Evolutionary conservation across 345 rosid species (phyloP).

Genomic region (Conringia planisiliqua): DNA sequence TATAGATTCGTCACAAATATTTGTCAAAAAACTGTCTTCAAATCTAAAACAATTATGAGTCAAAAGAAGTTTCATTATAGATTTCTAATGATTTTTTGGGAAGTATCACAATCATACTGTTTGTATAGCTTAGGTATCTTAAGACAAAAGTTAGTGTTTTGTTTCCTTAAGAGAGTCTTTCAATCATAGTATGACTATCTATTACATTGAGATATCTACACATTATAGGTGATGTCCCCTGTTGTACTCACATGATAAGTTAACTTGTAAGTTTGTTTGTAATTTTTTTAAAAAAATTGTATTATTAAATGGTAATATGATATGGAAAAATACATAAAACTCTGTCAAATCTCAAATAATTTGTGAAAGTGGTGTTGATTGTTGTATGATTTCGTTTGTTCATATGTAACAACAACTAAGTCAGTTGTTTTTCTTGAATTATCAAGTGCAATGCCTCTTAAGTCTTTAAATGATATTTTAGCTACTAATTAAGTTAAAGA

Average conservation of each 20-base stretch:
- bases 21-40: background rate
- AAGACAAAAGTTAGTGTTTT: conserved; percentile 17
- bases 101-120: conserved; percentile 16
- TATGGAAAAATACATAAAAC: background rate
- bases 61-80: conserved; percentile 6
- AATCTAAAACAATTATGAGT: conserved; percentile 8
- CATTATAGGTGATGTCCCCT: background rate
- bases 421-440: background rate
- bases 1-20: background rate
- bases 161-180: conserved; percentile 2
- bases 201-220: background rate
- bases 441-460: background rate
- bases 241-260: background rate
- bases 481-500: background rate
- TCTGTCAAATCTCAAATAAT: background rate
- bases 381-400: background rate
- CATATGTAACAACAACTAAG: background rate
- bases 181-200: background rate
- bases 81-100: background rate
- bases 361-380: background rate
- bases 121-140: conserved; percentile 22
- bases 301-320: background rate
- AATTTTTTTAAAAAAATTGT: background rate
- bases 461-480: background rate
- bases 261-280: background rate